Percentiles rank a stretch among this genome's conserved stretches.
Conservation (phyloP, 2,329 filamentous ascomycete genomes). For the Arthroderma sp. region DNA sequence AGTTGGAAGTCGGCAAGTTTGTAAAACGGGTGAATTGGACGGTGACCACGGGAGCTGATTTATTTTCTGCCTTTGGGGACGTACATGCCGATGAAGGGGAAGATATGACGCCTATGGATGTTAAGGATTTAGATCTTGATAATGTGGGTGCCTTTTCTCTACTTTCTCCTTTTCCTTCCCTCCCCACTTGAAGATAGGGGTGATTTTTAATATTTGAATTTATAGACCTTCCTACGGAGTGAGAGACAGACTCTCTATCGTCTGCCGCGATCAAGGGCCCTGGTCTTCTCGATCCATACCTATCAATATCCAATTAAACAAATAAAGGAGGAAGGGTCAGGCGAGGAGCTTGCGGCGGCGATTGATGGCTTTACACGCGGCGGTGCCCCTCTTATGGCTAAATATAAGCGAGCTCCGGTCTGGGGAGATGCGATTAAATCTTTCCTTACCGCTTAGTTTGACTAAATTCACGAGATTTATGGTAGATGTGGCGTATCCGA, state of each 20-base stretch:
- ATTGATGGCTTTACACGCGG: constrained; percentile 47
- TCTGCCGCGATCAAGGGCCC: constrained; percentile 38
- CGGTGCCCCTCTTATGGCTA: constrained; percentile 43
- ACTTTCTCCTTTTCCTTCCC: neutral
- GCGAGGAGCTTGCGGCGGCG: constrained; percentile 40
- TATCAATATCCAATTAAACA: constrained; percentile 44
- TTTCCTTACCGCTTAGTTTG: constrained; percentile 29
- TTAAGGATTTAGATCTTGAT: constrained; percentile 33
- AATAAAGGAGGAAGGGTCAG: constrained; percentile 44
- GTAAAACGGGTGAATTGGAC: constrained; percentile 44
- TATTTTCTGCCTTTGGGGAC: constrained; percentile 28
- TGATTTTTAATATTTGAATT: neutral
- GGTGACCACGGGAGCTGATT: constrained; percentile 24
- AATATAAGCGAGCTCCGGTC: constrained; percentile 45
- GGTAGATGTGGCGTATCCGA: too few relatives aligned
- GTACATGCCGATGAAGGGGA: constrained; percentile 19
- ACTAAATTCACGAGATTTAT: neutral
- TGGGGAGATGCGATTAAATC: constrained; percentile 44
- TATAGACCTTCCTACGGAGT: constrained; percentile 37
- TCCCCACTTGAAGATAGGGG: constrained; percentile 7
- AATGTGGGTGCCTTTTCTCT: constrained; percentile 21
- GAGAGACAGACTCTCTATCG: constrained; percentile 51
- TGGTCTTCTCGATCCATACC: constrained; percentile 52
- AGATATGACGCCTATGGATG: constrained; percentile 14
- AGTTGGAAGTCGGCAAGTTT: constrained; percentile 39